phyloP scores from a whole-genome alignment of 768 basidiomycete genomes.

The Fomitopsis serialis region DNA sequence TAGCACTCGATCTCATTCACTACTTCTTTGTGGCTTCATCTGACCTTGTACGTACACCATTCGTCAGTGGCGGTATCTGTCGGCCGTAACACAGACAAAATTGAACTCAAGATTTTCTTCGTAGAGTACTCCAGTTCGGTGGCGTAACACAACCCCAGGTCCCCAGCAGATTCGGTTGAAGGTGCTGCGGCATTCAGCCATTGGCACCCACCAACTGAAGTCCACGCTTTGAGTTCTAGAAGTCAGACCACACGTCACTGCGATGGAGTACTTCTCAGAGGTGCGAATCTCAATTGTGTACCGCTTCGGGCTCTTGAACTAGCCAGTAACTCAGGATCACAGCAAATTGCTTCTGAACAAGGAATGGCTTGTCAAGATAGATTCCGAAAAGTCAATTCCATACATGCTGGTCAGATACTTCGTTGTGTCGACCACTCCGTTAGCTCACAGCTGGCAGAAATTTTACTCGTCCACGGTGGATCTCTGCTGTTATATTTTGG shows the following conservation, averaged over 20 bases:
- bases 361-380: constrained; percentile 72
- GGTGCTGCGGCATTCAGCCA: too few relatives aligned
- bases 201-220: neutral
- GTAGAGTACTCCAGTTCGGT: too few relatives aligned
- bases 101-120: neutral
- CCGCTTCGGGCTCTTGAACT: neutral
- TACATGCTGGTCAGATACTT: constrained; percentile 64
- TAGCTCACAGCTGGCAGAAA: constrained; percentile 42
- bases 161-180: too few relatives aligned
- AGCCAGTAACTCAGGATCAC: constrained; percentile 38
- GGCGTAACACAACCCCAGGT: too few relatives aligned
- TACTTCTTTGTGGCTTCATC: neutral
- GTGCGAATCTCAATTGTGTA: constrained; percentile 36
- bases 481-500: constrained; percentile 50
- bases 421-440: neutral
- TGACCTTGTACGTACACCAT: neutral
- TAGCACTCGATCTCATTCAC: neutral
- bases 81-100: neutral
- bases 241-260: too few relatives aligned
- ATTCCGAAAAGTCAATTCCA: constrained; percentile 52
- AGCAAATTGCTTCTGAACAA: constrained; percentile 51
- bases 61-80: neutral
- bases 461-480: constrained; percentile 52
- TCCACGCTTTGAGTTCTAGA: too few relatives aligned
- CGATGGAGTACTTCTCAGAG: constrained; percentile 14